Conservation (phyloP, 2,329 filamentous ascomycete genomes). For the Helotiales sp. region DNA sequence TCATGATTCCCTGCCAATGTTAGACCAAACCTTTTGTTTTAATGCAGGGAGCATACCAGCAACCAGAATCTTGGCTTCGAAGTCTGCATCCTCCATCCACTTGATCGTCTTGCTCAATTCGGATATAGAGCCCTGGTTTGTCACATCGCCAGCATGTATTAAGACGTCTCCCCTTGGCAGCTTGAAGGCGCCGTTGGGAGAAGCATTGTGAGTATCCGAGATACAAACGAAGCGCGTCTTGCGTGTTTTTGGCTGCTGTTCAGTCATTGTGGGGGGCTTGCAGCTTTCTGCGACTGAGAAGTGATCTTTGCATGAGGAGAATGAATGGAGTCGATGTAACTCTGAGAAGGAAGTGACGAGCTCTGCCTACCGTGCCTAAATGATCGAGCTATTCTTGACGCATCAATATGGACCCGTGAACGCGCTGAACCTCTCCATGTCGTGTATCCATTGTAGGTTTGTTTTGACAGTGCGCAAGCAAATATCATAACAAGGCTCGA, state of each 20-base stretch:
- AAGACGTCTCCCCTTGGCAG: slow-evolving; percentile 72
- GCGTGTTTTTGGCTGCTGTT: slow-evolving; percentile 16
- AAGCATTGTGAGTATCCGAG: slow-evolving; percentile 72
- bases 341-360: slow-evolving; percentile 1
- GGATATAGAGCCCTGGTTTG: slow-evolving; percentile 65
- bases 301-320: background rate
- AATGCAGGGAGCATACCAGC: slow-evolving; percentile 50
- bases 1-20: slow-evolving; percentile 68
- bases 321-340: background rate
- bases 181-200: slow-evolving; percentile 51
- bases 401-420: background rate
- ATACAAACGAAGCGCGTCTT: slow-evolving; percentile 71
- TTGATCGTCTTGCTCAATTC: slow-evolving; percentile 61
- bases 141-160: slow-evolving; percentile 75
- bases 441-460: too few species aligned
- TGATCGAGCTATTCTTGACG: background rate
- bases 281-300: too few species aligned
- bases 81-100: slow-evolving; percentile 68
- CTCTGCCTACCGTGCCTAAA: slow-evolving; percentile 1
- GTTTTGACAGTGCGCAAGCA: background rate
- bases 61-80: slow-evolving; percentile 69
- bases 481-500: slow-evolving; percentile 3
- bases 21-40: slow-evolving; percentile 2
- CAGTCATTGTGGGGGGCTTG: slow-evolving; percentile 11
- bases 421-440: background rate